Base-by-base conservation (phyloP, 1,284 basidiomycete species). In the Austropuccinia psidii region DNA sequence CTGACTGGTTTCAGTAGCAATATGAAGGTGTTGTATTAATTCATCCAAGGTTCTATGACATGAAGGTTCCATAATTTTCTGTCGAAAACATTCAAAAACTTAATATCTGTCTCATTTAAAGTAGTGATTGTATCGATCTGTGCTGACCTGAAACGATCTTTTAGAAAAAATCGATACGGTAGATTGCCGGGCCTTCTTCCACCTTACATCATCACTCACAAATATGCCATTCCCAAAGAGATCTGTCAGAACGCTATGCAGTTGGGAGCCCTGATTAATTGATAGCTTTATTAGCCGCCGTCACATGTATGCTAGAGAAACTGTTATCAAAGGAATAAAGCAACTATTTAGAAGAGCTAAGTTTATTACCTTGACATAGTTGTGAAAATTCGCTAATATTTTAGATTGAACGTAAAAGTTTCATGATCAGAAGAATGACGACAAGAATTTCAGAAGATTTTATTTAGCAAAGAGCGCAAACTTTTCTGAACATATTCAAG, bases 401-500 rank as follows among this genome's bases (percentile, higher is more conserved):
- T 21, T n/a, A 27, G 33, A 49, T 21, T 50, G 29, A 39, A n/a
- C n/a, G n/a, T n/a, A n/a, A n/a, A n/a, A 50, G 27, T 5, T 17
- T 27, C 8, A 19, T 27, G 35, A 60, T 29, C 27, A 58, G 1
- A 41, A 24, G 6, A n/a, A 39, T 15, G 15, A 24, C 2, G 39
- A 35, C 35, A 39, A 6, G 15, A 35, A 24, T 39, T 39, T 21
- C 35, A 43, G 19, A 11, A 17, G 52, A 50, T 17, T 8, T 9
- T 37, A 15, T 54, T 15, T 8, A 17, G 11, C 15, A 54, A 13
- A 17, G 4, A 45, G 6, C 5, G 31, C 69, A 39, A 13, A 72
- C 69, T 62, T 61, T 72, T 72, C 35, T 72, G 69, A 33, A 72
- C 58, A 31, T 72, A 72, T 62, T 62, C 57, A 39, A 72, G 29